A percentile compares a stretch with the other conserved stretches of the same genome.
These are phyloP conservation scores for Eucalyptus paniculata DNA, from an alignment of 345 rosid genomes.

Conservation along the genomic window DNA sequence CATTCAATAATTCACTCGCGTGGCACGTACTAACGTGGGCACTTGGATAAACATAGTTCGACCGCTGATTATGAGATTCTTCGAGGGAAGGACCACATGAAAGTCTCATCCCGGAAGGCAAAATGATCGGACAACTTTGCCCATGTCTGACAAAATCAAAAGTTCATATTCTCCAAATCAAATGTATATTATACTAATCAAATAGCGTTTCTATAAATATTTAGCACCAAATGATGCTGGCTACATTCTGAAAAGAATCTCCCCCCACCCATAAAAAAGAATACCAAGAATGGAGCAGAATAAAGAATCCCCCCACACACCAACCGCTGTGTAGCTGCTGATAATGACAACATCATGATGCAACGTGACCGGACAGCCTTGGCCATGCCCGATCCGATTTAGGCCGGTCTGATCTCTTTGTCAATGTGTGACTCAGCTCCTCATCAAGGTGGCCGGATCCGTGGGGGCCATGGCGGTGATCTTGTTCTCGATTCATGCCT, in stretches of 20 bases:
- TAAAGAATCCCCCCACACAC: not conserved
- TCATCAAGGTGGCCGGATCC: not conserved
- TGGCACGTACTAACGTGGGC: not conserved
- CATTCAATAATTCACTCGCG: not conserved
- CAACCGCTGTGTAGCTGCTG: not conserved
- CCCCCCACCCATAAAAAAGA: not conserved
- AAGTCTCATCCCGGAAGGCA: not conserved
- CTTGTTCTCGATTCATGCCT: not conserved
- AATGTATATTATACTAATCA: too few species aligned
- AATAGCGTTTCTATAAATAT: not conserved
- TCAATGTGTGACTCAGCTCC: not conserved
- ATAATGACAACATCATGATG: not conserved
- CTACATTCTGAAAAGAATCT: not conserved
- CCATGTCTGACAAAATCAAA: not conserved
- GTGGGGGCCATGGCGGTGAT: too few species aligned
- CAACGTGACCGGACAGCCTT: not conserved
- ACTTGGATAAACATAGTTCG: not conserved
- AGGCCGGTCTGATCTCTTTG: not conserved
- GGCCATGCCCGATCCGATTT: rapidly evolving
- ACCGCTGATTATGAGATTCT: not conserved
- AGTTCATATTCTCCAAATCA: not conserved
- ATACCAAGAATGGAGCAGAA: not conserved
- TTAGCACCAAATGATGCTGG: not conserved
- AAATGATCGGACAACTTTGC: not conserved
- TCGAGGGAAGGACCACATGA: not conserved